Conservation (phyloP, 179 eudicot species). For the Silene coronaria region DNA sequence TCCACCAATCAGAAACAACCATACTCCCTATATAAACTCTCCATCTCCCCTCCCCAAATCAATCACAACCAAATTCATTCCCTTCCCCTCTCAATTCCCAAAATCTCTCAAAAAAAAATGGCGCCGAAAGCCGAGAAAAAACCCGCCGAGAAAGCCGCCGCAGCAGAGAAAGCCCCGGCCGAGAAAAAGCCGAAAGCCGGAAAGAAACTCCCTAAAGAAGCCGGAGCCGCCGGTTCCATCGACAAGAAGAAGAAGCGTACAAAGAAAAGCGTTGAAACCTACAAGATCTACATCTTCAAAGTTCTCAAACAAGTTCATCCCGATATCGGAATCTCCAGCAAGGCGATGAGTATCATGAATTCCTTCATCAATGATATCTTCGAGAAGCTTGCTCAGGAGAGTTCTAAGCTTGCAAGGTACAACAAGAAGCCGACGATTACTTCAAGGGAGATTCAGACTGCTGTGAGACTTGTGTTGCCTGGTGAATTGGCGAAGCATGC, state of each 20-base stretch:
- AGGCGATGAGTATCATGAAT: slow-evolving; percentile 8
- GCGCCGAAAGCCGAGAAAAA: slow-evolving; percentile 7
- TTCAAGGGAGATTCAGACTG: not conserved
- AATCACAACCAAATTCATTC: not conserved
- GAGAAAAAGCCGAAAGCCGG: slow-evolving; percentile 10
- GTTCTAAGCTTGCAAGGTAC: not conserved
- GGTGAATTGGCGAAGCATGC: slow-evolving; percentile 7
- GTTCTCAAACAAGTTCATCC: slow-evolving; percentile 10
- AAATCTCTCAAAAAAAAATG: not conserved
- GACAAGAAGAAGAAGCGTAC: slow-evolving; percentile 8
- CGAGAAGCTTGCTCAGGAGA: slow-evolving; percentile 2
- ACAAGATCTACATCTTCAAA: slow-evolving; percentile 16
- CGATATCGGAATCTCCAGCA: slow-evolving; percentile 6
- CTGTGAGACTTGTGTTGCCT: not conserved
- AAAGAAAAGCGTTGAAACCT: slow-evolving; percentile 9
- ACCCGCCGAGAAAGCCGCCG: slow-evolving; percentile 11
- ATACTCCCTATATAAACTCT: not conserved
- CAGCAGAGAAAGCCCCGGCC: slow-evolving; percentile 2
- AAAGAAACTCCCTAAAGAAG: slow-evolving; percentile 9
- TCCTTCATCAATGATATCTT: not conserved
- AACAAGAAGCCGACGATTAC: not conserved
- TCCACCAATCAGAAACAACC: not conserved
- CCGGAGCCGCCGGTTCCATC: not conserved
- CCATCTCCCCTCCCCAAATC: not conserved
- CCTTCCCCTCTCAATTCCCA: too few relatives aligned